Evolutionary conservation across 768 basidiomycete genomes (phyloP), one percentile per base, ranked within the genome.

Genomic region (Tubosaeta sp.): DNA sequence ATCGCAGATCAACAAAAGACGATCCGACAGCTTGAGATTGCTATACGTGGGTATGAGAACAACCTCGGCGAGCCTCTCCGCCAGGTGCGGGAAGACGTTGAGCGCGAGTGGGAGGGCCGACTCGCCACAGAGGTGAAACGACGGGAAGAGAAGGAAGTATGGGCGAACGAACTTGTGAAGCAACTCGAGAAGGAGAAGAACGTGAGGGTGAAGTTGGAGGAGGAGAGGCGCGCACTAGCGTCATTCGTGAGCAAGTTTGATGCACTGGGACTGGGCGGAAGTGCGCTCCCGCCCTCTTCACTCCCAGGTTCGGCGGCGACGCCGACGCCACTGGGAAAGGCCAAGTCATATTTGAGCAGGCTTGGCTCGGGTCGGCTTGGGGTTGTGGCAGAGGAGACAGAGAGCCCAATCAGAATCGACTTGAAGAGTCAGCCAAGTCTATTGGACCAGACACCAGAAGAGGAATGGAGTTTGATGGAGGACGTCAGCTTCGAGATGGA

Each of bases 191-290:
- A 82, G 65, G 90, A 92, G 73, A 86, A 83, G 68, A 83, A 80
- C 75, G 78, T 81, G 44, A 73, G 87, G 44, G 64, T 71, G 30
- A 83, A 83, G 57, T 68, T 91, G 45, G 89, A 92, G 64, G 84
- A 84, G 39, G 89, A 92, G 69, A 79, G 89, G 32, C 74, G 82
- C 21, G 90, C 87, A 9, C 74, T 93, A 35, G 80, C 86, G 4
- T 78, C 87, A 6, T 93, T 93, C 59, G 90, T 93, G 40, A 76
- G 74, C 65, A 89, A 87, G 65, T 90, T 92, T 60, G 90, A 93
- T 67, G 76, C 87, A 11, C 68, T 88, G 24, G 86, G 85, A 0
- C 62, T 86, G 29, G 75, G 75, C 0, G 69, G 70, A 13, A 54
- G 60, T 6, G 51, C 66, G 16, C 60, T 75, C 2, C 60, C 71